A percentile compares a stretch with the other conserved stretches of the same genome.
Evolutionary conservation across 352 stramenopile species (phyloP).

Genomic region (Hyaloperonospora brassicae): DNA sequence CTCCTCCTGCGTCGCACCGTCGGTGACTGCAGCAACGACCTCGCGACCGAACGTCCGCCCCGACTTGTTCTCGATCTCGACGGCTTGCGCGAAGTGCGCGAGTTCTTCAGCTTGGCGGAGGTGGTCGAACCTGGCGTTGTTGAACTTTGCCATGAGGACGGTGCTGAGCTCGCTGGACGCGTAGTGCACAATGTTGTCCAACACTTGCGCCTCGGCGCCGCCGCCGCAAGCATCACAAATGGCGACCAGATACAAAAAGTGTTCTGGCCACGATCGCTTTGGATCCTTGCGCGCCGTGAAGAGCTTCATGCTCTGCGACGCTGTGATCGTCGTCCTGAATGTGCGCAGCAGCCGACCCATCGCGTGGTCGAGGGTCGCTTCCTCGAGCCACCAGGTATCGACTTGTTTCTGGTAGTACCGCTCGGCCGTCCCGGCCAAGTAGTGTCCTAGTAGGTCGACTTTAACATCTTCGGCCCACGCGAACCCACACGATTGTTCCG

Average conservation of each 20-base stretch:
- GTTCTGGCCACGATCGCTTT: slow-evolving; percentile 11
- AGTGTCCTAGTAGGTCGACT: slow-evolving; percentile 1
- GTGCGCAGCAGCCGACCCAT: too few species aligned
- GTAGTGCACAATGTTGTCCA: slow-evolving; percentile 22
- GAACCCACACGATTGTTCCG: too few species aligned
- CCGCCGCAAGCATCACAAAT: slow-evolving; percentile 10
- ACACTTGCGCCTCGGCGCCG: slow-evolving; percentile 5
- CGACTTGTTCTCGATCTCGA: not conserved
- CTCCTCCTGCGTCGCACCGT: too few species aligned
- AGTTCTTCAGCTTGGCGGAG: too few species aligned
- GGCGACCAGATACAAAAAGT: slow-evolving; percentile 18
- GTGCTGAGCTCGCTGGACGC: slow-evolving; percentile 1
- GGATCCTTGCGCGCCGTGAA: too few species aligned
- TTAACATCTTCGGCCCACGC: too few species aligned
- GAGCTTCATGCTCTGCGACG: too few species aligned
- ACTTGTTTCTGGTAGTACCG: slow-evolving; percentile 17
- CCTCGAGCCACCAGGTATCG: slow-evolving; percentile 7
- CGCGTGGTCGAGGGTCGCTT: slow-evolving; percentile 5
- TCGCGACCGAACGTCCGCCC: too few species aligned
- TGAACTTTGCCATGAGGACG: slow-evolving; percentile 4
- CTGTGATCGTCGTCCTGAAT: too few species aligned
- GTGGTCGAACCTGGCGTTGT: slow-evolving; percentile 9
- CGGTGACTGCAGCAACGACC: too few species aligned
- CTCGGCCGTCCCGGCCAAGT: slow-evolving; percentile 6
- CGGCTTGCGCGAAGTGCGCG: slow-evolving; percentile 14